Conservation (phyloP, 768 basidiomycete species). For the Rhizopogon sp. region DNA sequence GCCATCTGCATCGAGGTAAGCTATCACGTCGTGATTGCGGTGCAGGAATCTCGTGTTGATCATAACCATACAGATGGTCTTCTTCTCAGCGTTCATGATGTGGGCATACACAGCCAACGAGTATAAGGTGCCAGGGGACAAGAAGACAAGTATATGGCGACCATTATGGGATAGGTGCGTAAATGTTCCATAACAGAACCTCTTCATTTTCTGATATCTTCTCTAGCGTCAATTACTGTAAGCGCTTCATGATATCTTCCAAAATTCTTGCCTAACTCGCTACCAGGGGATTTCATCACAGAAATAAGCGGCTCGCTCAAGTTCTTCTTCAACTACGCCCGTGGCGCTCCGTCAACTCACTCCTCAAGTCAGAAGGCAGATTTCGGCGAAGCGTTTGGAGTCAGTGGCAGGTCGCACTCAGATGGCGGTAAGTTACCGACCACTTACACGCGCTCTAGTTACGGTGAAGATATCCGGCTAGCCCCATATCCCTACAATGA, state of each 20-base stretch:
- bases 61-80: slow-evolving; percentile 58
- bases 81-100: slow-evolving; percentile 73
- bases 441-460: slow-evolving; percentile 22
- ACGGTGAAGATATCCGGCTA: slow-evolving; percentile 37
- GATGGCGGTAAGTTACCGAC: slow-evolving; percentile 5
- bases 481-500: slow-evolving; percentile 30
- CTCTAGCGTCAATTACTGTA: slow-evolving; percentile 42
- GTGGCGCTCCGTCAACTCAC: slow-evolving; percentile 25
- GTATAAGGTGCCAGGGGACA: slow-evolving; percentile 44
- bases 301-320: slow-evolving; percentile 63
- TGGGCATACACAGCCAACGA: slow-evolving; percentile 79
- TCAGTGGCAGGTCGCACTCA: slow-evolving; percentile 18
- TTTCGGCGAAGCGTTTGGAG: slow-evolving; percentile 37
- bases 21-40: background rate
- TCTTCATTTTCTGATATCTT: slow-evolving; percentile 3
- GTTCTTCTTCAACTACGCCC: slow-evolving; percentile 48
- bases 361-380: slow-evolving; percentile 22
- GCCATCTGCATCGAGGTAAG: slow-evolving; percentile 78
- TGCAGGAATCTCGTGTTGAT: slow-evolving; percentile 2
- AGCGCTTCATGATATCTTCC: slow-evolving; percentile 9
- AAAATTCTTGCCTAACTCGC: slow-evolving; percentile 4
- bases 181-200: background rate
- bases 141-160: slow-evolving; percentile 55
- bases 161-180: slow-evolving; percentile 63
- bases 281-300: slow-evolving; percentile 53